phyloP scores from a whole-genome alignment of 495 filamentous ascomycete species.

The Delitschia confertaspora region DNA sequence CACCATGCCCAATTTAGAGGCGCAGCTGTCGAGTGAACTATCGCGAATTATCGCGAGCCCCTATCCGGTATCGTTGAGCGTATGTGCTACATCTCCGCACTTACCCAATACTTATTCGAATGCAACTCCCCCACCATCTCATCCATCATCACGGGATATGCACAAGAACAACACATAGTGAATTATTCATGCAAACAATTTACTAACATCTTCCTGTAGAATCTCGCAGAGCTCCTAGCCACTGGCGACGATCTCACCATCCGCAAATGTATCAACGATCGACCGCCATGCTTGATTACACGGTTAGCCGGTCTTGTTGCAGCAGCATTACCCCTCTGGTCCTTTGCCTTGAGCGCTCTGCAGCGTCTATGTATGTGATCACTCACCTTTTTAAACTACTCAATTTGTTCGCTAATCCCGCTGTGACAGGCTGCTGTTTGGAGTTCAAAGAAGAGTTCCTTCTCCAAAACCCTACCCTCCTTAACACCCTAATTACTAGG shows the following conservation, averaged over 20 bases:
- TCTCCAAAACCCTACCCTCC: slow-evolving; percentile 21
- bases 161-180: slow-evolving; percentile 20
- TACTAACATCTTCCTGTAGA: slow-evolving; percentile 25
- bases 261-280: slow-evolving; percentile 15
- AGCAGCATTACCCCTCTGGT: slow-evolving; percentile 28
- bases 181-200: slow-evolving; percentile 10
- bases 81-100: slow-evolving; percentile 5
- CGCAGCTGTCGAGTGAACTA: slow-evolving; percentile 16
- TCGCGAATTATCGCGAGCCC: slow-evolving; percentile 11
- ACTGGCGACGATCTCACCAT: slow-evolving; percentile 10
- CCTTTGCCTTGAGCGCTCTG: slow-evolving; percentile 30
- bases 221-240: slow-evolving; percentile 24
- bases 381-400: slow-evolving; percentile 3
- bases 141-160: neutral
- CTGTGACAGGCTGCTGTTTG: slow-evolving; percentile 19
- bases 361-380: slow-evolving; percentile 26
- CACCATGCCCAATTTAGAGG: slow-evolving; percentile 13
- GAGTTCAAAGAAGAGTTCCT: slow-evolving; percentile 27
- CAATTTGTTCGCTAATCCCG: slow-evolving; percentile 15
- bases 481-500: slow-evolving; percentile 26
- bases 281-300: slow-evolving; percentile 24
- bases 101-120: slow-evolving; percentile 2
- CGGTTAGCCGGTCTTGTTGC: slow-evolving; percentile 24
- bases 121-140: neutral
- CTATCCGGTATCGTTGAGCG: slow-evolving; percentile 17